Percentiles rank a stretch among this genome's conserved stretches.
These are phyloP conservation scores for Buddleja alternifolia DNA, from an alignment of 257 asterid species.

Conservation along the genomic window DNA sequence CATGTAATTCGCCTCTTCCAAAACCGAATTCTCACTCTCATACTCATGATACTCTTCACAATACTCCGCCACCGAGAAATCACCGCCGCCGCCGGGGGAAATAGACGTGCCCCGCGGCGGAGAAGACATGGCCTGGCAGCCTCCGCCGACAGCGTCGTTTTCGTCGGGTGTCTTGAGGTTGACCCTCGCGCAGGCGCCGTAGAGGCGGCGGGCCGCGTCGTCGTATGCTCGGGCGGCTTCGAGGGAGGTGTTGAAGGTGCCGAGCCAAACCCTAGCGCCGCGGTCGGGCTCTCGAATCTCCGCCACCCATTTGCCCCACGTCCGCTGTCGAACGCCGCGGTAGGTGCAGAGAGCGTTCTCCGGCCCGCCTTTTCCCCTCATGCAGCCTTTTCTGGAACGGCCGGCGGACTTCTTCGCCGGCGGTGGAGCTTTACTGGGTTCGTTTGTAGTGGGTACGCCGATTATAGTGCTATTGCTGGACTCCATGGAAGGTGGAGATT, in stretches of 20 bases:
- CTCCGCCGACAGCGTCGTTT: background rate
- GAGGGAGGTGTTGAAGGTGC: slow-evolving; percentile 66
- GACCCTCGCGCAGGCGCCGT: slow-evolving; percentile 59
- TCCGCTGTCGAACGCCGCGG: slow-evolving; percentile 84
- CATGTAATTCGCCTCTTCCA: slow-evolving; percentile 57
- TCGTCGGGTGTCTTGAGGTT: slow-evolving; percentile 38
- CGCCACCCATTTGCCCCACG: slow-evolving; percentile 89
- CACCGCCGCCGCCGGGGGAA: too few relatives aligned
- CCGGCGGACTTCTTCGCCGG: slow-evolving; percentile 41
- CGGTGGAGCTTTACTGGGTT: background rate
- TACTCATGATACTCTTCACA: background rate
- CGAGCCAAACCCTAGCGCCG: slow-evolving; percentile 77
- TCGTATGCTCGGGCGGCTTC: slow-evolving; percentile 86
- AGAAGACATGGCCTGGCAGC: background rate
- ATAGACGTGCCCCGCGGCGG: background rate
- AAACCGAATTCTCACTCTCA: slow-evolving; percentile 28
- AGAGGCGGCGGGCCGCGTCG: slow-evolving; percentile 60
- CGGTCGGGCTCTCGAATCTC: slow-evolving; percentile 84
- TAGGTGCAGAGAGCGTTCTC: slow-evolving; percentile 70
- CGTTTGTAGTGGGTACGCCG: background rate
- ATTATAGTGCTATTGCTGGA: background rate
- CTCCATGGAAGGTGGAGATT: slow-evolving; percentile 14
- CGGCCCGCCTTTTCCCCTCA: slow-evolving; percentile 90
- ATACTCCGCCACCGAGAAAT: slow-evolving; percentile 27
- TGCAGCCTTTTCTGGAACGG: slow-evolving; percentile 73